Base-by-base conservation (phyloP, 176 grass and related monocot genomes). In the Eragrostis nindensis region DNA sequence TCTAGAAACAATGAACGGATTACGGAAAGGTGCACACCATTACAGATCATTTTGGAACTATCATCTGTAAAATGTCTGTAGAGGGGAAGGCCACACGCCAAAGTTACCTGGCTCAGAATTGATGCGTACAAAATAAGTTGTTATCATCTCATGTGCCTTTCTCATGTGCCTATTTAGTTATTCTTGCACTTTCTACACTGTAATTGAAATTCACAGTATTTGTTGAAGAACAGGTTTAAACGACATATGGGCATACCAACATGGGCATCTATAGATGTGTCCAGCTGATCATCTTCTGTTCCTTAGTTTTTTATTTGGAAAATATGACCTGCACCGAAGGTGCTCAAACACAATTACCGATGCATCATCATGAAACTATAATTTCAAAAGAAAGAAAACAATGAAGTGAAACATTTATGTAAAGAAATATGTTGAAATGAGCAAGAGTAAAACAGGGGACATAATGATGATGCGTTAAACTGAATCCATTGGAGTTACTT, bases 21-120 rank as follows among this genome's bases (percentile, higher is more conserved):
- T 11, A 21, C 3, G 41, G 16, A 83, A 67, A 56, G n/a, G 36
- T 48, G 27, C 26, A 77, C 46, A 63, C 41, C 47, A 75, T 1
- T 2, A n/a, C 64, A 21, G 26, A 66, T 70, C n/a, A 75, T 75
- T 75, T 74, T 71, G 56, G 54, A 49, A 48, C 19, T 82, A 62
- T 71, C 27, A 50, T 71, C 46, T 44, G 50, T 52, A 66, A 60
- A 38, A n/a, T 73, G 30, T 65, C 6, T 29, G 47, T 65, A 65
- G 57, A 75, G 47, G 41, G 36, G 62, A 76, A 76, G 60, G 19
- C 73, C 15, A 1, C 73, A 84, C 13, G 63, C 52, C 39, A 38
- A 74, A 75, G 50, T 68, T 76, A 36, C 24, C 26, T 60, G 21
- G 26, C 64, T 60, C 5, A 38, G 39, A 76, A 84, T 53, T 53